A percentile compares a stretch with the other conserved stretches of the same genome.
Evolutionary conservation across 371 early-diverging fungal genomes (phyloP).

Genomic region (Nosema bombycis): DNA sequence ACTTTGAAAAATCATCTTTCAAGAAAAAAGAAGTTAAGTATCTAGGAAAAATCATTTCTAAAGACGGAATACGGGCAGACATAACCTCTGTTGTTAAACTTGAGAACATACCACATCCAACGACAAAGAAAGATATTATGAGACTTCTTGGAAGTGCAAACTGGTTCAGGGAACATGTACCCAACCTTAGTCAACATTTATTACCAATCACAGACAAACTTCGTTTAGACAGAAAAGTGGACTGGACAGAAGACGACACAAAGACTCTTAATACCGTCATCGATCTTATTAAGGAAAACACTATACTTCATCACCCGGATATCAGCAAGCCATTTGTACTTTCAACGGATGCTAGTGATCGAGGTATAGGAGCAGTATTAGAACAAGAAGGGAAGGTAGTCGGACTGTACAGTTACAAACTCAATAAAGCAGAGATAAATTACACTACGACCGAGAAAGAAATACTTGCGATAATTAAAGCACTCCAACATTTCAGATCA

Average conservation of each 20-base stretch:
- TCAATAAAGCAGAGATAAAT: slow-evolving; percentile 16
- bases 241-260: slow-evolving; percentile 7
- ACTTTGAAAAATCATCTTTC: slow-evolving; percentile 68
- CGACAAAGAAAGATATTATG: slow-evolving; percentile 59
- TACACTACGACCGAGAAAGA: slow-evolving; percentile 33
- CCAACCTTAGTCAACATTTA: not conserved
- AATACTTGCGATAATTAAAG: slow-evolving; percentile 3
- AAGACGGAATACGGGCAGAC: slow-evolving; percentile 12
- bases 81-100: not conserved
- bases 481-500: slow-evolving; percentile 20
- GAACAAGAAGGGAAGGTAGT: slow-evolving; percentile 14
- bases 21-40: slow-evolving; percentile 55
- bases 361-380: slow-evolving; percentile 21
- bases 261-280: not conserved
- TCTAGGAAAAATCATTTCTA: slow-evolving; percentile 64
- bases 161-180: slow-evolving; percentile 62
- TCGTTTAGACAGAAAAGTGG: not conserved
- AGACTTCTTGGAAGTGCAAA: slow-evolving; percentile 67
- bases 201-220: slow-evolving; percentile 10
- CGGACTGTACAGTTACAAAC: slow-evolving; percentile 21
- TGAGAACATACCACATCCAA: slow-evolving; percentile 35
- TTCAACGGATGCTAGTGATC: slow-evolving; percentile 7
- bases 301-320: not conserved
- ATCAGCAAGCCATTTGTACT: not conserved
- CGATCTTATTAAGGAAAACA: not conserved